Evolutionary conservation across 257 asterid genomes (phyloP).

Genomic region (Gardenia jasminoides): DNA sequence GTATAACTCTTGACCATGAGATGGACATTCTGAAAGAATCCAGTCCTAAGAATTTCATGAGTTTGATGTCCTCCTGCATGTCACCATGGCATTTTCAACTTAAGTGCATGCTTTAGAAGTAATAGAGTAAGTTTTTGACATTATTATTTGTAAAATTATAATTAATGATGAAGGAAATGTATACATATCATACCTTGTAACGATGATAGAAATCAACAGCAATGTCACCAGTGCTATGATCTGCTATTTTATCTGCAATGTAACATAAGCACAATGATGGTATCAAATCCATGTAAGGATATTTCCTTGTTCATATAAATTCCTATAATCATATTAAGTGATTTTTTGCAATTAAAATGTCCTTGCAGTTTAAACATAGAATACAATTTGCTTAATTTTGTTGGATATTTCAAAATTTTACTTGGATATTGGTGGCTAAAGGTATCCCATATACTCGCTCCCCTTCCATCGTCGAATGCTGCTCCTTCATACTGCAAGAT

Average conservation of each 20-base stretch:
- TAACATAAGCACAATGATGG: not conserved
- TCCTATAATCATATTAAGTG: too few species aligned
- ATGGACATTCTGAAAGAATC: constrained; percentile 15
- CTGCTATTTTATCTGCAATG: constrained; percentile 20
- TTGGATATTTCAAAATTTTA: not conserved
- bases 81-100: not conserved
- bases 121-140: not conserved
- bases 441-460: constrained; percentile 40
- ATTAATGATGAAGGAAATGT: not conserved
- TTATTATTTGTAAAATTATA: not conserved
- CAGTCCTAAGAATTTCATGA: constrained; percentile 1
- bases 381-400: too few species aligned
- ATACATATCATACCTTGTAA: constrained; percentile 39
- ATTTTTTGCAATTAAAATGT: too few species aligned
- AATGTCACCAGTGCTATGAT: constrained; percentile 45
- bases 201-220: constrained; percentile 53
- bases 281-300: too few species aligned
- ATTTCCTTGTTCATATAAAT: too few species aligned
- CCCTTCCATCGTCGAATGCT: constrained; percentile 17
- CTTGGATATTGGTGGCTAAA: constrained; percentile 19
- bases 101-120: too few species aligned
- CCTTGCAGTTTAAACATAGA: too few species aligned
- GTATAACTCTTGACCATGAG: constrained; percentile 38
- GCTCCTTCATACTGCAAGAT: not conserved
- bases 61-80: constrained; percentile 5